Evolutionary conservation across 2,329 filamentous ascomycete genomes (phyloP).

Genomic region (Massarina eburnea): DNA sequence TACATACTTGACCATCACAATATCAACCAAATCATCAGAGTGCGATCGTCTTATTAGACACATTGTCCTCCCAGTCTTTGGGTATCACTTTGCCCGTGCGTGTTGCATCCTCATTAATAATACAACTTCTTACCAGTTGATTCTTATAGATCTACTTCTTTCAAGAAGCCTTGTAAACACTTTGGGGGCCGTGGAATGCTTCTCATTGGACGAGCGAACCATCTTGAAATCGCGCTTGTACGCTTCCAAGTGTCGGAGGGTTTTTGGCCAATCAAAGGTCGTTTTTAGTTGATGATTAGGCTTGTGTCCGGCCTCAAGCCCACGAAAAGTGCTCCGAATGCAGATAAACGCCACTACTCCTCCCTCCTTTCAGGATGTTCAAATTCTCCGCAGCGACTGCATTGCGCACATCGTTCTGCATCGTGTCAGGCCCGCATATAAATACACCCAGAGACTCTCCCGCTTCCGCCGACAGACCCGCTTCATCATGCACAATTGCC

Average conservation of each 20-base stretch:
- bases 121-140: too few relatives aligned
- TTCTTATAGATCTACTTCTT: too few relatives aligned
- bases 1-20: too few relatives aligned
- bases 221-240: background rate
- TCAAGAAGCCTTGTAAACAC: too few relatives aligned
- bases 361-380: conserved; percentile 34
- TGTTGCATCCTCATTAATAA: too few relatives aligned
- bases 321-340: conserved; percentile 51
- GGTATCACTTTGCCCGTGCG: background rate
- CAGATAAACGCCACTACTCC: conserved; percentile 45
- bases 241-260: background rate
- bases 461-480: conserved; percentile 12
- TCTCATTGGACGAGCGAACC: background rate
- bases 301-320: too few relatives aligned
- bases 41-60: background rate
- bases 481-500: conserved; percentile 26
- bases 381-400: conserved; percentile 50
- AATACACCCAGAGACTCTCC: conserved; percentile 37
- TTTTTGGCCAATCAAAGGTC: background rate
- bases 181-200: background rate
- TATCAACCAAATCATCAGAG: too few relatives aligned
- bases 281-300: background rate
- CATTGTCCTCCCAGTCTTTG: background rate
- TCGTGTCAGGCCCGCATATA: conserved; percentile 49
- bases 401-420: conserved; percentile 53